Evolutionary conservation across 2,329 filamentous ascomycete species (phyloP).

Genomic region (Cordyceps militaris): DNA sequence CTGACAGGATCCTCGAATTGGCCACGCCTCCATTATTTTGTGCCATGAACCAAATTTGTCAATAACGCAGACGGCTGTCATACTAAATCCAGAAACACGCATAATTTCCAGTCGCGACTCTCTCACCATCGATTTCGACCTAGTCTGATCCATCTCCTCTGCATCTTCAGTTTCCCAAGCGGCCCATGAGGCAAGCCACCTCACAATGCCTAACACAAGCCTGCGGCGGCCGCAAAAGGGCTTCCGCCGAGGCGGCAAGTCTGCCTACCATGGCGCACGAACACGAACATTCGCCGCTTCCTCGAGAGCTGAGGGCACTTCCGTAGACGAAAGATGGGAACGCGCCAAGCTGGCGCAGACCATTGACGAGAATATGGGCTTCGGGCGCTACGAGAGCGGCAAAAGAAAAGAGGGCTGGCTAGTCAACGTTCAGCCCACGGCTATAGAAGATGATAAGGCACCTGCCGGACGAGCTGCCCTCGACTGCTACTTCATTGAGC

Average conservation of each 20-base stretch:
- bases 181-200: constrained; percentile 7
- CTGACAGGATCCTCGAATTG: not conserved
- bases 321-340: constrained; percentile 88
- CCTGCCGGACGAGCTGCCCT: constrained; percentile 81
- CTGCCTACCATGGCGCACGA: constrained; percentile 58
- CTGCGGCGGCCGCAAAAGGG: constrained; percentile 57
- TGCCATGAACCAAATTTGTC: not conserved
- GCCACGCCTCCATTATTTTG: not conserved
- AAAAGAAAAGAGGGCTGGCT: constrained; percentile 82
- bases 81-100: not conserved
- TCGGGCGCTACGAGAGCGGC: constrained; percentile 82
- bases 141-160: constrained; percentile 3
- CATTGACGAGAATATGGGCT: constrained; percentile 95
- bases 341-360: constrained; percentile 72
- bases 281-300: constrained; percentile 75
- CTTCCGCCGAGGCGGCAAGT: constrained; percentile 61
- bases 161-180: not conserved
- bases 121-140: constrained; percentile 8
- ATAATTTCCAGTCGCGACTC: not conserved
- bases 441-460: constrained; percentile 75
- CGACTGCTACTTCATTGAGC: constrained; percentile 95
- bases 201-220: constrained; percentile 53
- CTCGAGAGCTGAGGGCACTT: constrained; percentile 75
- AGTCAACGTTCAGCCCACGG: constrained; percentile 88
- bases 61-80: not conserved